Percentiles rank a stretch among this genome's conserved stretches.
phyloP scores from a whole-genome alignment of 768 basidiomycete genomes.

The Ramaria rubella region DNA sequence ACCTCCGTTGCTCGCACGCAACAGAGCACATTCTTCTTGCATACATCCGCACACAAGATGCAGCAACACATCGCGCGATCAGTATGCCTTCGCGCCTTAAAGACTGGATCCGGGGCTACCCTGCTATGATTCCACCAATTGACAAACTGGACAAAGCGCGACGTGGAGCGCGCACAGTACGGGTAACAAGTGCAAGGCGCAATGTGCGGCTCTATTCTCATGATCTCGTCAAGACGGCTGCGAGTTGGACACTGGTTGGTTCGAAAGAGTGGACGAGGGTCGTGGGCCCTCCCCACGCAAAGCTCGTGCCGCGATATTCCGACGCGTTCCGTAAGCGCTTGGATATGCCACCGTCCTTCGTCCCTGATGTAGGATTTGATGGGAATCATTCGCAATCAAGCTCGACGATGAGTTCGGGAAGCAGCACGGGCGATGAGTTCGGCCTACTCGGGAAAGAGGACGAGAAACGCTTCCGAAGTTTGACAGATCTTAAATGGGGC shows the following conservation, averaged over 20 bases:
- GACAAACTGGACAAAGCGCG: conserved; percentile 41
- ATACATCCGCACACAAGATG: conserved; percentile 79
- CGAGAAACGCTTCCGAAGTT: conserved; percentile 68
- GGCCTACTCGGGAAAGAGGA: conserved; percentile 25
- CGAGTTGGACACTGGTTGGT: conserved; percentile 46
- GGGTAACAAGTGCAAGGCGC: conserved; percentile 68
- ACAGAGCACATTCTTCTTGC: conserved; percentile 91
- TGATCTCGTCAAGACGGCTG: conserved; percentile 68
- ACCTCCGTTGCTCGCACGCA: conserved; percentile 76
- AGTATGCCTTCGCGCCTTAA: conserved; percentile 81
- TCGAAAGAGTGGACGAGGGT: conserved; percentile 79
- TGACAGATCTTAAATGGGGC: conserved; percentile 88
- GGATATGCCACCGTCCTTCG: conserved; percentile 54
- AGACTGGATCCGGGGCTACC: conserved; percentile 89
- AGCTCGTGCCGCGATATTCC: conserved; percentile 58
- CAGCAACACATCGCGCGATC: conserved; percentile 43
- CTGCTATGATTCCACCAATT: conserved; percentile 64
- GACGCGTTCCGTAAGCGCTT: conserved; percentile 73
- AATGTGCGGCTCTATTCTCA: conserved; percentile 84
- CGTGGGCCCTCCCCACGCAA: conserved; percentile 43
- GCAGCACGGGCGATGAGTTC: conserved; percentile 25
- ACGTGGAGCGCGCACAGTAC: conserved; percentile 69
- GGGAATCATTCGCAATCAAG: conserved; percentile 32
- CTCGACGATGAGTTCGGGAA: conserved; percentile 23
- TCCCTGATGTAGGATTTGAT: conserved; percentile 37